A percentile compares a stretch with the other conserved stretches of the same genome.
Evolutionary conservation across 768 basidiomycete genomes (phyloP).

Genomic region (Butyriboletus loyo): DNA sequence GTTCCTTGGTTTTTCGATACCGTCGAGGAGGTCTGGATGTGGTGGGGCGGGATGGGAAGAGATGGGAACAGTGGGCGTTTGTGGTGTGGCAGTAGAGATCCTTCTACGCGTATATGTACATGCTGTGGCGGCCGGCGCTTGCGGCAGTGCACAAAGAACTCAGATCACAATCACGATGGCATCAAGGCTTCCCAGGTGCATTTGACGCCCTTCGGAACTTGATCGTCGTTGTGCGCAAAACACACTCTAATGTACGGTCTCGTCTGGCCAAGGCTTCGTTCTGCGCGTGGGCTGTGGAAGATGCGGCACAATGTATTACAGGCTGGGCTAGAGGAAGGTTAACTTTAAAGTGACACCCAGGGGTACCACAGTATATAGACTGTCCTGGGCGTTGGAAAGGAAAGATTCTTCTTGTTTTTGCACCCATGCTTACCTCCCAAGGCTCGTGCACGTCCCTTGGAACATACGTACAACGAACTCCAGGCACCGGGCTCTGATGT

Average conservation of each 20-base stretch:
- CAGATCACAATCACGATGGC: background rate
- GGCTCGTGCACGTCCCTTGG: background rate
- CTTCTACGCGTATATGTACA: slow-evolving; percentile 4
- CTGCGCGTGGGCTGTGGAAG: too few relatives aligned
- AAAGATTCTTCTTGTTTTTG: background rate
- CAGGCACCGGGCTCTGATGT: background rate
- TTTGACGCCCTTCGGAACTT: too few relatives aligned
- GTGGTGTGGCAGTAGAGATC: slow-evolving; percentile 11
- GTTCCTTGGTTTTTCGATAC: background rate
- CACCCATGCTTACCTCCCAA: background rate
- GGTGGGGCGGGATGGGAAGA: background rate
- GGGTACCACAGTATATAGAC: too few relatives aligned
- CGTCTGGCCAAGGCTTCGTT: too few relatives aligned
- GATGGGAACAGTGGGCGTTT: slow-evolving; percentile 5
- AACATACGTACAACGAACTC: background rate
- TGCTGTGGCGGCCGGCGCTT: slow-evolving; percentile 20
- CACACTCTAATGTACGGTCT: too few relatives aligned
- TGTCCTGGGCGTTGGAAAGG: background rate
- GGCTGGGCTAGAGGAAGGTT: too few relatives aligned
- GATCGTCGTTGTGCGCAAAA: too few relatives aligned
- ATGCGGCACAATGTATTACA: too few relatives aligned
- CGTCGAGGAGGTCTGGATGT: background rate
- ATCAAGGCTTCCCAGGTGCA: too few relatives aligned
- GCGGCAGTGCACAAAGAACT: background rate
- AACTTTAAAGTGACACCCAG: background rate